A percentile compares a stretch with the other conserved stretches of the same genome.
Conservation (phyloP, 1,139 yeast genomes). For the Pichia inconspicua region DNA sequence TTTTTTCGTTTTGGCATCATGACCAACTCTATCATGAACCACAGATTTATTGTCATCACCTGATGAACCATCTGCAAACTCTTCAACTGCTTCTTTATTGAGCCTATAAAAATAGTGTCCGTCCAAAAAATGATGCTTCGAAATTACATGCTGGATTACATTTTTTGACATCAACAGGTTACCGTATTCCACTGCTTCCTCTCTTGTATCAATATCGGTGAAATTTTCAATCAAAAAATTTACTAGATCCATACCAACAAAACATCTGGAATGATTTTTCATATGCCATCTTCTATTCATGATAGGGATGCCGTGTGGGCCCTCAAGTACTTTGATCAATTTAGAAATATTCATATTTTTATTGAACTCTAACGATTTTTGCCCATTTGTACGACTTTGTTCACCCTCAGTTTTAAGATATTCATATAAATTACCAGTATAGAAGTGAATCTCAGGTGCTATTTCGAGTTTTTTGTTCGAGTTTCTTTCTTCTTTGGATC, state of each 20-base stretch:
- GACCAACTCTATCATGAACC: background rate
- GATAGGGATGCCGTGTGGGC: constrained; percentile 49
- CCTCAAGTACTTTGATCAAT: constrained; percentile 61
- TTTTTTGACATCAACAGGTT: constrained; percentile 66
- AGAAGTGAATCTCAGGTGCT: constrained; percentile 71
- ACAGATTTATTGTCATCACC: background rate
- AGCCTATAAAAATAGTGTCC: constrained; percentile 88
- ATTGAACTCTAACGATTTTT: constrained; percentile 32
- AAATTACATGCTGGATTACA: constrained; percentile 71
- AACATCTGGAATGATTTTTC: constrained; percentile 68
- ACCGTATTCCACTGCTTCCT: constrained; percentile 76
- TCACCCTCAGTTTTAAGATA: constrained; percentile 39
- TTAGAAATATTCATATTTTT: constrained; percentile 37
- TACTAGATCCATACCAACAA: constrained; percentile 79
- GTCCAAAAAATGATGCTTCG: constrained; percentile 76
- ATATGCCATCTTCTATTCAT: constrained; percentile 90
- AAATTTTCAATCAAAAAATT: constrained; percentile 76
- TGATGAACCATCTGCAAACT: background rate
- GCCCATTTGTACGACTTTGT: constrained; percentile 20
- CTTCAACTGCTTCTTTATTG: constrained; percentile 35
- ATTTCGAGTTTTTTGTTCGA: constrained; percentile 38
- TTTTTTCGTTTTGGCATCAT: constrained; percentile 15
- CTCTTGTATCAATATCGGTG: constrained; percentile 71
- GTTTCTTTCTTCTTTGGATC: constrained; percentile 37
- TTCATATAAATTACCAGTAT: constrained; percentile 76